A percentile compares a stretch with the other conserved stretches of the same genome.
Conservation (phyloP, 1,139 yeast species). For the Debaryomyces sp. region DNA sequence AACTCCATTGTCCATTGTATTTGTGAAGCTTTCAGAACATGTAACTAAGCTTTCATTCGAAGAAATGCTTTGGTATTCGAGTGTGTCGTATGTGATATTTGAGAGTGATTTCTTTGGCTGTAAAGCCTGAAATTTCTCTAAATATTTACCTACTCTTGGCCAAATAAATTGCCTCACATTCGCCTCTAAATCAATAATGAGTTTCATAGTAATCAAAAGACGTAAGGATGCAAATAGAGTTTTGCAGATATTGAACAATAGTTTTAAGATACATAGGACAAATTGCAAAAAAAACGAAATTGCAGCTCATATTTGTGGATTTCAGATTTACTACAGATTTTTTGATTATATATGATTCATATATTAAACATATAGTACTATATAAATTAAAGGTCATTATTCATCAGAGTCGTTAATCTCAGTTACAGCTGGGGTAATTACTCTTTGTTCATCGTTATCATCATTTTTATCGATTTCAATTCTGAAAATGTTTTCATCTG, state of each 20-base stretch:
- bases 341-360: not conserved
- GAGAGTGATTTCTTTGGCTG: not conserved
- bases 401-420: not conserved
- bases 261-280: not conserved
- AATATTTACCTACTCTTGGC: not conserved
- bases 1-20: not conserved
- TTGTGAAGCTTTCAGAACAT: not conserved
- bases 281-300: not conserved
- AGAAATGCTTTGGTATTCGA: not conserved
- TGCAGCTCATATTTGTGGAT: slow-evolving; percentile 1
- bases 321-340: not conserved
- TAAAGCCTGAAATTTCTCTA: not conserved
- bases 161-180: not conserved
- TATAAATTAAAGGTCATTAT: not conserved
- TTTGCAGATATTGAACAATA: not conserved
- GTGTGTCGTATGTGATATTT: not conserved
- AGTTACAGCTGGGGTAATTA: not conserved
- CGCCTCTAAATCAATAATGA: not conserved
- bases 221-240: not conserved
- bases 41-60: slow-evolving; percentile 3
- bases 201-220: not conserved
- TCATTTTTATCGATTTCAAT: slow-evolving; percentile 10
- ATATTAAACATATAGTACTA: not conserved
- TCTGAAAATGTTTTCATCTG: slow-evolving; percentile 20
- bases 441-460: not conserved